A percentile compares a stretch with the other conserved stretches of the same genome.
phyloP scores from a whole-genome alignment of 225 moss, liverwort and hornwort species.

The Rhytidiadelphus loreus region DNA sequence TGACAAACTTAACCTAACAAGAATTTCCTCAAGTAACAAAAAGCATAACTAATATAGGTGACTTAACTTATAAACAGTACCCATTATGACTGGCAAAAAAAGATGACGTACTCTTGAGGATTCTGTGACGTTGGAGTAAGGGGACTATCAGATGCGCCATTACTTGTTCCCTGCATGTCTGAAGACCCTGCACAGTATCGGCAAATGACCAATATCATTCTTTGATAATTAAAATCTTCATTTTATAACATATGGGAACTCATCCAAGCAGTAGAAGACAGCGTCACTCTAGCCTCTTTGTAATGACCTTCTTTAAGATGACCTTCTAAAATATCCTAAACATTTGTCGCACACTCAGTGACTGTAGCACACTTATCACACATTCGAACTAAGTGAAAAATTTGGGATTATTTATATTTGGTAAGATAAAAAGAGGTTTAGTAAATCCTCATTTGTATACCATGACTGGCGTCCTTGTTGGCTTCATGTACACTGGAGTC shows the following conservation, averaged over 20 bases:
- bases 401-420: background rate
- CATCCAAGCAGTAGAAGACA: background rate
- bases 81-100: background rate
- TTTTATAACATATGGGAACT: background rate
- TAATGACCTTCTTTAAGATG: background rate
- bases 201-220: background rate
- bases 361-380: background rate
- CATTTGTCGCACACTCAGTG: background rate
- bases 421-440: background rate
- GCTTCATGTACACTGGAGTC: conserved; percentile 71
- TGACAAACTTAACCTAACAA: background rate
- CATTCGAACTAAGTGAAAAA: background rate
- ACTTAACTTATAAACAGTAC: background rate
- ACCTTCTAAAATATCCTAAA: background rate
- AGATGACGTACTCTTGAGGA: conserved; percentile 62
- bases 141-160: conserved; percentile 45
- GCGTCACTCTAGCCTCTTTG: background rate
- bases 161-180: conserved; percentile 57
- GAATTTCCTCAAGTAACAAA: background rate
- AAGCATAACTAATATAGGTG: background rate
- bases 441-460: background rate
- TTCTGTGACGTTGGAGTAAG: conserved; percentile 58
- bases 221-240: background rate
- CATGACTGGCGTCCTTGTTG: conserved; percentile 54
- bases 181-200: conserved; percentile 40